Base-by-base conservation (phyloP, 257 asterid genomes). In the Catharanthus roseus region DNA sequence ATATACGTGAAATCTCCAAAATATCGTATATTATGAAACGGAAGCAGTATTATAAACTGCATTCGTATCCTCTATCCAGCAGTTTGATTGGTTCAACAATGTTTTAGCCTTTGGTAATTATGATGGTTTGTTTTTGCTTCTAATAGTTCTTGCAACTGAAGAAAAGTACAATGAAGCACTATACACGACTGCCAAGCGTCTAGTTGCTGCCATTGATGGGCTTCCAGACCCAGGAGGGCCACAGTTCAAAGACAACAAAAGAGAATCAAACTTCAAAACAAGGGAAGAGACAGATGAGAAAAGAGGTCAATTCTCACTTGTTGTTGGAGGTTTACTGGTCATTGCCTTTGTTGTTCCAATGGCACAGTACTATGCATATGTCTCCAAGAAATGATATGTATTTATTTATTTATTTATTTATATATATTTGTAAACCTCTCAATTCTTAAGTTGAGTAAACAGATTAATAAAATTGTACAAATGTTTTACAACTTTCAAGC, bases 151-250 rank as follows among this genome's bases (percentile, higher is more conserved):
- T 49, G 96, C 99, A 41, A 85, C 96, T 18, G 99, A 95, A 44
- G 99, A 95, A 71, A 95, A 88, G 85, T 95, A 95, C 80, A 95
- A 91, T 33, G 99, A 95, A 82, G 99, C 99, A 47, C 65, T 92
- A 29, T 86, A 36, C 70, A 84, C 84, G 68, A 87, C 95, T 1
- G 96, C 98, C 31, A 84, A 68, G 36, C 97, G 98, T 58, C 79
- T 95, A 16, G 98, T 83, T 73, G 89, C 97, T 39, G 97, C 97
- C 57, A 84, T 90, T 50, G 98, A 91, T 53, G 98, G 99, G 6
- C 98, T 95, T 70, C 98, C 99, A 9, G 99, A 91, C 73, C 89
- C 97, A 15, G 99, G 99, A 24, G 99, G 98, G 39, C 99, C 99
- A 5, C 34, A 69, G 80, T 39, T 87, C 60, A 77, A 85, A 70